Conservation (phyloP, 2,329 filamentous ascomycete species). For the Microdochium trichocladiopsis region DNA sequence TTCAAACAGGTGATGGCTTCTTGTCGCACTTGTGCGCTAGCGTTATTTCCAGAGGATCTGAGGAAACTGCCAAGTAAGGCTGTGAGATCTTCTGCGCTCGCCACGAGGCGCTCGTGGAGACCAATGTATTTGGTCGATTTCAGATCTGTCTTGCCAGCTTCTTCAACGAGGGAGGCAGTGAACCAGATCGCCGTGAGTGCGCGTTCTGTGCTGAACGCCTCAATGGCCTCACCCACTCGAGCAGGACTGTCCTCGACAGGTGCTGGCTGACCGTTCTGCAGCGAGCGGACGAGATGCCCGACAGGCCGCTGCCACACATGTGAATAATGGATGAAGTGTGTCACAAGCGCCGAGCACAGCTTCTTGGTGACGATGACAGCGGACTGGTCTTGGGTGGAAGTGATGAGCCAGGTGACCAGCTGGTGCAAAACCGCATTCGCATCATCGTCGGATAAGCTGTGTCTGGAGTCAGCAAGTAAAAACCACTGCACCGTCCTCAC, state of each 20-base stretch:
- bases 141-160: conserved; percentile 60
- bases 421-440: conserved; percentile 52
- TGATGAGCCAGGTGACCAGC: conserved; percentile 56
- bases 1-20: conserved; percentile 57
- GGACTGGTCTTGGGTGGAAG: conserved; percentile 41
- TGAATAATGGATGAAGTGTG: conserved; percentile 68
- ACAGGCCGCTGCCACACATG: conserved; percentile 60
- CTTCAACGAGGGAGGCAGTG: conserved; percentile 54
- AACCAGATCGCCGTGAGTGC: conserved; percentile 60
- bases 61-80: conserved; percentile 35
- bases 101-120: conserved; percentile 42
- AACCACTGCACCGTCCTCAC: neutral
- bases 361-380: conserved; percentile 63
- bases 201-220: conserved; percentile 38
- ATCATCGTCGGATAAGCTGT: conserved; percentile 46
- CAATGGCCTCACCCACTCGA: conserved; percentile 34
- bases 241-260: conserved; percentile 37
- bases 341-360: conserved; percentile 68
- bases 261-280: conserved; percentile 38
- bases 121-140: conserved; percentile 43
- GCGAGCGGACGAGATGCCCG: conserved; percentile 53
- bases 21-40: conserved; percentile 29
- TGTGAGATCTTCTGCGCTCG: conserved; percentile 43
- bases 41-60: conserved; percentile 12
- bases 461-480: neutral